phyloP scores from a whole-genome alignment of 2,329 filamentous ascomycete species.

The Colletotrichum viniferum region DNA sequence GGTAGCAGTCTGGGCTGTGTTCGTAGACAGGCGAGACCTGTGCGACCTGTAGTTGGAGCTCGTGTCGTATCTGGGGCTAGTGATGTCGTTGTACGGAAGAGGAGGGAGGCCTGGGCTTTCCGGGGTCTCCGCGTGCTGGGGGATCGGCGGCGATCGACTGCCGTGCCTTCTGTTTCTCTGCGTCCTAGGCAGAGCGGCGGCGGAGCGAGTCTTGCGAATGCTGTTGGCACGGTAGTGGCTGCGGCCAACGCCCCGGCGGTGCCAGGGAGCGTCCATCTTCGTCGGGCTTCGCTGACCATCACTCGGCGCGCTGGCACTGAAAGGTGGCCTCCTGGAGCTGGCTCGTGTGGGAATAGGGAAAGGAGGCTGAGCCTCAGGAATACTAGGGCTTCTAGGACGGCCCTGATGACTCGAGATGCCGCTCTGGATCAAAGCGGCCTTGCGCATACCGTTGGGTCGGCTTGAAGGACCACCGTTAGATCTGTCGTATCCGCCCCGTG shows the following conservation, averaged over 20 bases:
- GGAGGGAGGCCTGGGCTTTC: conserved; percentile 76
- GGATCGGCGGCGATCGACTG: conserved; percentile 69
- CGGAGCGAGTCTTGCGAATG: conserved; percentile 85
- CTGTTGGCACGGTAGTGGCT: conserved; percentile 62
- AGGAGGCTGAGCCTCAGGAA: conserved; percentile 71
- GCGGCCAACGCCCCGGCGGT: conserved; percentile 53
- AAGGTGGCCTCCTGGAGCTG: conserved; percentile 78
- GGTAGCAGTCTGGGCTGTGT: conserved; percentile 54
- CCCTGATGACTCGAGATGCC: conserved; percentile 73
- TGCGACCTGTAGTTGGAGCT: conserved; percentile 48
- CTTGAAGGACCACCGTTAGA: conserved; percentile 41
- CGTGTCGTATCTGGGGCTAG: conserved; percentile 53
- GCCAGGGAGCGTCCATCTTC: conserved; percentile 58
- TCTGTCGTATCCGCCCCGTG: conserved; percentile 42
- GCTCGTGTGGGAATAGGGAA: conserved; percentile 91
- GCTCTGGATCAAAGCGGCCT: conserved; percentile 79
- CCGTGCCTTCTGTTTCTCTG: conserved; percentile 52
- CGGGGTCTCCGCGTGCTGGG: conserved; percentile 68
- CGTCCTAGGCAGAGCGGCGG: conserved; percentile 69
- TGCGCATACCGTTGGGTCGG: conserved; percentile 70
- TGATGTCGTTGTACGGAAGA: conserved; percentile 74
- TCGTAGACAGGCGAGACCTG: conserved; percentile 65
- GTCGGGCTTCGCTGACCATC: conserved; percentile 83
- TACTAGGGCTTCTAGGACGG: conserved; percentile 68
- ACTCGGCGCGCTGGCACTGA: conserved; percentile 67